Percentiles rank a stretch among this genome's conserved stretches.
Evolutionary conservation across 2,329 filamentous ascomycete genomes (phyloP).

Genomic region (Fusarium sp.): DNA sequence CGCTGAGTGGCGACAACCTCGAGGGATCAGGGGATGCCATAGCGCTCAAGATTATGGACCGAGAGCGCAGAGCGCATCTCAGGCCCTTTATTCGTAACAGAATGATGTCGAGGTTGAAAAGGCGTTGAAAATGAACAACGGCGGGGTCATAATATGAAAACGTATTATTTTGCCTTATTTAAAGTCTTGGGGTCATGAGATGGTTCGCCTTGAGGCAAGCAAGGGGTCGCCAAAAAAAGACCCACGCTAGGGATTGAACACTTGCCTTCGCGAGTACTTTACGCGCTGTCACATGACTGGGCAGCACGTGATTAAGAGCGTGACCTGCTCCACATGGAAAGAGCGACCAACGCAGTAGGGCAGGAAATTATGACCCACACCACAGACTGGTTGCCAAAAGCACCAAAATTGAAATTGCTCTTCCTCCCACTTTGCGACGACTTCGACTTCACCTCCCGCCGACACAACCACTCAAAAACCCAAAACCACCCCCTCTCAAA

Average conservation of each 20-base stretch:
- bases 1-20: slow-evolving; percentile 47
- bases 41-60: slow-evolving; percentile 39
- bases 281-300: slow-evolving; percentile 50
- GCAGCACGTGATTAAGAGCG: fast-evolving
- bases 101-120: slow-evolving; percentile 36
- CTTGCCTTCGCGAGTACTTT: slow-evolving; percentile 23
- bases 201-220: slow-evolving; percentile 25
- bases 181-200: slow-evolving; percentile 11
- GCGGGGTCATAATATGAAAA: slow-evolving; percentile 29
- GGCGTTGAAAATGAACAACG: slow-evolving; percentile 10
- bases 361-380: slow-evolving; percentile 37
- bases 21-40: slow-evolving; percentile 52
- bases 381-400: slow-evolving; percentile 38
- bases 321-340: slow-evolving; percentile 48
- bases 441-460: slow-evolving; percentile 43
- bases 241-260: slow-evolving; percentile 16
- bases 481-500: slow-evolving; percentile 44
- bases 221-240: slow-evolving; percentile 21
- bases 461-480: slow-evolving; percentile 47
- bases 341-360: slow-evolving; percentile 8
- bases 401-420: slow-evolving; percentile 16
- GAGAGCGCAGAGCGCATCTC: slow-evolving; percentile 62
- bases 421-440: slow-evolving; percentile 44
- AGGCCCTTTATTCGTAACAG: slow-evolving; percentile 46
- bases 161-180: slow-evolving; percentile 20